phyloP scores from a whole-genome alignment of 768 basidiomycete species.

The Mycena rosella region DNA sequence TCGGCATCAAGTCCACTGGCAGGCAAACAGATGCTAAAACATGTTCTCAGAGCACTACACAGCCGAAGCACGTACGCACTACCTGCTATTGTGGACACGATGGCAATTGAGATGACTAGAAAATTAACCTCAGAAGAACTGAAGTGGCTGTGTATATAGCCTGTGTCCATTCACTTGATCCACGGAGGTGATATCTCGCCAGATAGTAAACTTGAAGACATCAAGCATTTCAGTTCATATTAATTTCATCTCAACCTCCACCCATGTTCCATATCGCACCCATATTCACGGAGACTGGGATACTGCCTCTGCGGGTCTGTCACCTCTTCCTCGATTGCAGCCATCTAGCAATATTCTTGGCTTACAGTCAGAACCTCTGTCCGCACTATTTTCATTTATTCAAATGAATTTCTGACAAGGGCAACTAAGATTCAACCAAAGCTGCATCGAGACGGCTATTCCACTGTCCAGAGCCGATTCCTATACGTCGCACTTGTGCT shows the following conservation, averaged over 20 bases:
- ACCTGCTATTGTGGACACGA: neutral
- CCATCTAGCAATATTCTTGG: too few relatives aligned
- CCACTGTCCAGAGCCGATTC: neutral
- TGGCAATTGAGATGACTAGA: slow-evolving; percentile 38
- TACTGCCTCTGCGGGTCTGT: too few relatives aligned
- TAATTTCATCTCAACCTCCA: slow-evolving; percentile 34
- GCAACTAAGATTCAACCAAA: slow-evolving; percentile 1
- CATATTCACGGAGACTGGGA: slow-evolving; percentile 2
- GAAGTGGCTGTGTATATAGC: slow-evolving; percentile 39
- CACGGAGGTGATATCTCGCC: slow-evolving; percentile 21
- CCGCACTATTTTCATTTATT: too few relatives aligned
- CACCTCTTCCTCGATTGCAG: too few relatives aligned
- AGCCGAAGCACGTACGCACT: too few relatives aligned
- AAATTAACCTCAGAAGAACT: slow-evolving; percentile 34
- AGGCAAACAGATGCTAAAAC: too few relatives aligned
- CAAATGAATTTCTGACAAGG: too few relatives aligned
- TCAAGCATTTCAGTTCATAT: slow-evolving; percentile 36
- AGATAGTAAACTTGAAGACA: slow-evolving; percentile 23
- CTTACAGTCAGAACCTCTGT: too few relatives aligned
- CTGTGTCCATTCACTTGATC: slow-evolving; percentile 40
- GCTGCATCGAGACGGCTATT: slow-evolving; percentile 5
- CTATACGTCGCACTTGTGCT: too few relatives aligned
- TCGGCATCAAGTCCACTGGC: too few relatives aligned
- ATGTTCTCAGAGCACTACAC: too few relatives aligned
- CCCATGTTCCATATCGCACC: slow-evolving; percentile 33